Base-by-base conservation (phyloP, 2,329 filamentous ascomycete genomes). In the Exophiala viscosa region DNA sequence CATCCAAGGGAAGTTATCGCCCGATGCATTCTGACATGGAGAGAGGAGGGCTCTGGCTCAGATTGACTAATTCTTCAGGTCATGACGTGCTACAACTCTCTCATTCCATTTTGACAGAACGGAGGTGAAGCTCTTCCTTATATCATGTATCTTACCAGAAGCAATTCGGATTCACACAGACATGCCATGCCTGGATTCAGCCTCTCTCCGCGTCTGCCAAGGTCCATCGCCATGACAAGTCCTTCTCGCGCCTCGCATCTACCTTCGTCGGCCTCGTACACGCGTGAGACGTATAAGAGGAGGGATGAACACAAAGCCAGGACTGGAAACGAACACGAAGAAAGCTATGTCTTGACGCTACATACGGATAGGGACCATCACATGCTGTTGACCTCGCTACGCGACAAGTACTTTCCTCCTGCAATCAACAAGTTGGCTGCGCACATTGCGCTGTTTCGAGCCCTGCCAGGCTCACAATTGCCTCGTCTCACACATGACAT, bases 391-490 rank as follows among this genome's bases (percentile, higher is more conserved):
- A 63, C 52, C 15, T 50, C 45, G 11, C 53, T 63, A 15, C 60
- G 63, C n/a, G 44, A 53, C 5, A 47, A 48, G n/a, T 59, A 63
- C 36, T 64, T 64, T 36, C 62, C 60, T 7, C 28, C 42, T 18
- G 9, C 53, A 2, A 40, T 62, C 4, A 64, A 64, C 53, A 59
- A 62, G 31, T 39, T 64, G 13, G 42, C 50, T 7, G 60, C 61
- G 5, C 63, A 63, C 43, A 54, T 65, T 10, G 57, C 62, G 10
- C 52, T 65, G 20, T 64, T 65, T 45, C 62, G 57, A 41, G 61
- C 62, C n/a, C 54, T 65, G 0, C 63, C 63, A 14, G 56, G 48
- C 18, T 59, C 60, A 10, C 50, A 59, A 38, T 47, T 62, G 18
- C 33, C 32, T 32, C 31, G 47, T 14, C 52, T 62, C 14, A 35